Evolutionary conservation across 23 red algal genomes (phyloP).

Genomic region (Gracilaria domingensis): DNA sequence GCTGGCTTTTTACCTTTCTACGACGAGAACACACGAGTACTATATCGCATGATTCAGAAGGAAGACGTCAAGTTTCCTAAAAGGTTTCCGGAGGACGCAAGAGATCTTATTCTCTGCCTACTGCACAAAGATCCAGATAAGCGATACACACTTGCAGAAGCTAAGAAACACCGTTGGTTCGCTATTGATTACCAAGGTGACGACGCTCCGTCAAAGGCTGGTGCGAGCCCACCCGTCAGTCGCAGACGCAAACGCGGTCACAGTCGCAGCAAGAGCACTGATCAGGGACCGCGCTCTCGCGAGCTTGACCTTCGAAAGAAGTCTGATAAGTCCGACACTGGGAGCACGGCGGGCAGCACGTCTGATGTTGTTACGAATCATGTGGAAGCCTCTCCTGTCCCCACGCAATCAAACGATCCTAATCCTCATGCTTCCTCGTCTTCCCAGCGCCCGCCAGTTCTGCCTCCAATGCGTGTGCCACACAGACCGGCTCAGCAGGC

Average conservation of each 20-base stretch:
- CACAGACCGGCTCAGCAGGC: background rate
- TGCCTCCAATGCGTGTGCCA: constrained; percentile 32
- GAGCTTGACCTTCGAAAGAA: constrained; percentile 35
- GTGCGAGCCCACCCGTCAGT: constrained; percentile 48
- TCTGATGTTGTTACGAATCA: background rate
- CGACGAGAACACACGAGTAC: constrained; percentile 71
- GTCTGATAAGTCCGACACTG: constrained; percentile 45
- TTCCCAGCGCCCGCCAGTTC: constrained; percentile 48
- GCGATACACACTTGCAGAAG: constrained; percentile 67
- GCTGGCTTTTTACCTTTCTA: constrained; percentile 81
- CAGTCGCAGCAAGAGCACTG: constrained; percentile 54
- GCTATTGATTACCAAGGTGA: constrained; percentile 66
- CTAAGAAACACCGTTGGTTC: constrained; percentile 81
- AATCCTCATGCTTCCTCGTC: constrained; percentile 15
- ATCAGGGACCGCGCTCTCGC: constrained; percentile 50
- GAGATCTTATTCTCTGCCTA: constrained; percentile 67
- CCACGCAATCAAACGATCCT: background rate
- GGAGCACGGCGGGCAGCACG: background rate
- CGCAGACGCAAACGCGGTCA: constrained; percentile 46
- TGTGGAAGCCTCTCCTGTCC: background rate
- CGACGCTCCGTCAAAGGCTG: constrained; percentile 50
- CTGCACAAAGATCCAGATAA: constrained; percentile 80
- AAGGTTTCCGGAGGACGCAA: constrained; percentile 66
- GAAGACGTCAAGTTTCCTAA: constrained; percentile 74
- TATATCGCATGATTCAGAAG: constrained; percentile 71